Evolutionary conservation across 495 filamentous ascomycete species (phyloP), one percentile per base, ranked within the genome.

Genomic region (Aspergillus indologenus): DNA sequence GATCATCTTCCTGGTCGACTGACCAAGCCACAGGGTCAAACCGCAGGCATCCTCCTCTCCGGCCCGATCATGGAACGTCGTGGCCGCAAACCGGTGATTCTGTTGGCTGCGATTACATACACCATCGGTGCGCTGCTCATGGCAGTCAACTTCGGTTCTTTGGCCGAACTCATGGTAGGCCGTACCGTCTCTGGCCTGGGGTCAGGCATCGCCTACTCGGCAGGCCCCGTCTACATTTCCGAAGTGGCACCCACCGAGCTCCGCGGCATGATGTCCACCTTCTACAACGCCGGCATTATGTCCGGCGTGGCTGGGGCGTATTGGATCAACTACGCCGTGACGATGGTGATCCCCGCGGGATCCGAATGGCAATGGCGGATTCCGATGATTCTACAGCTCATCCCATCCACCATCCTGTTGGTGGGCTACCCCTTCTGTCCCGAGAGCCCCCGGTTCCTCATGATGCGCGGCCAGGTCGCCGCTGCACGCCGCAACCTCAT

Each of bases 301-400:
- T 83, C 86, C 45, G 90, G 90, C 31, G 91, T 93, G 68, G 85
- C 91, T 81, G 78, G 90, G 2, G 83, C 80, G 60, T 92, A 90
- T 75, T 92, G 89, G 88, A 89, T 90, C 65, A 85, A 89, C 68
- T 89, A 87, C 59, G 66, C 48, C 4, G 65, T 68, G 18, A 55
- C 45, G 12, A 45, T 54, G 18, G 52, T 60, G 18, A 76, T 79
- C 5, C 67, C 71, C 0, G 65, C 66, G 3, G 85, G 88, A 65
- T 74, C 72, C 34, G 82, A 89, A 60, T 81, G 83, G 57, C 82
- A 86, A 21, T 90, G 87, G 87, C 81, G 87, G 1, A 69, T 82
- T 3, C 84, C 85, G 0, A 81, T 85, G 53, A 81, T 79, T 60
- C 68, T 86, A 15, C 84, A 87, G 56, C 67, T 85, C 21, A 72